phyloP scores from a whole-genome alignment of 345 rosid genomes.

The Ailanthus altissimus region DNA sequence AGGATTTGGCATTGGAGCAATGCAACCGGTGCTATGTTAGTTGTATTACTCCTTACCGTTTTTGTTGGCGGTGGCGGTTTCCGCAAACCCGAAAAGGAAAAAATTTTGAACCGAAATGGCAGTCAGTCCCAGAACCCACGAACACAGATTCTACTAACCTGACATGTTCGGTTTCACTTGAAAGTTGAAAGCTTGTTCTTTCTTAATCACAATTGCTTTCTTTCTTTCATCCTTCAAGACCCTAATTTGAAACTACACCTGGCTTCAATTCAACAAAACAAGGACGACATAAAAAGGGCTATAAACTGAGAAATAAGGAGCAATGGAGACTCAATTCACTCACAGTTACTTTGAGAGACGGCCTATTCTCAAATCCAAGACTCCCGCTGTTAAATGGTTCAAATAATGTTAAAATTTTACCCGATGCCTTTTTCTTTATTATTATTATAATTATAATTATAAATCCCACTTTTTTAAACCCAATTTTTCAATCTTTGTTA shows the following conservation, averaged over 20 bases:
- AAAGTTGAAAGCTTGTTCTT: neutral
- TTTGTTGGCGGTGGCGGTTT: too few relatives aligned
- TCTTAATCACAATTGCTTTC: neutral
- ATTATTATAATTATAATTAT: too few relatives aligned
- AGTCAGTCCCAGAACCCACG: neutral
- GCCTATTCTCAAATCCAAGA: conserved; percentile 61
- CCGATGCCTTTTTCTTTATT: neutral
- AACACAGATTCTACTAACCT: too few relatives aligned
- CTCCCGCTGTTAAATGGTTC: conserved; percentile 87
- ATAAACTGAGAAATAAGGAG: neutral
- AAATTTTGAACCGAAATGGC: neutral
- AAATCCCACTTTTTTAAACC: neutral
- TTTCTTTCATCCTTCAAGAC: neutral
- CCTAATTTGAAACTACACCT: neutral
- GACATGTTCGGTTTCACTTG: neutral
- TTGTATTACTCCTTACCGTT: too few relatives aligned
- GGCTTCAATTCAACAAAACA: neutral
- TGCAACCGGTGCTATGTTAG: too few relatives aligned
- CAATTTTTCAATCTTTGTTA: neutral
- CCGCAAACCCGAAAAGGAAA: neutral
- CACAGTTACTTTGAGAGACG: conserved; percentile 75
- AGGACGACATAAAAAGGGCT: neutral
- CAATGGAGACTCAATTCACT: conserved; percentile 49
- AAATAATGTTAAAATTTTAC: conserved; percentile 59
- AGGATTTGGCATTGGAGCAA: too few relatives aligned